These are phyloP conservation scores for Lasiodiplodia gonubiensis DNA, from an alignment of 2,329 filamentous ascomycete genomes.

Conservation along the genomic window DNA sequence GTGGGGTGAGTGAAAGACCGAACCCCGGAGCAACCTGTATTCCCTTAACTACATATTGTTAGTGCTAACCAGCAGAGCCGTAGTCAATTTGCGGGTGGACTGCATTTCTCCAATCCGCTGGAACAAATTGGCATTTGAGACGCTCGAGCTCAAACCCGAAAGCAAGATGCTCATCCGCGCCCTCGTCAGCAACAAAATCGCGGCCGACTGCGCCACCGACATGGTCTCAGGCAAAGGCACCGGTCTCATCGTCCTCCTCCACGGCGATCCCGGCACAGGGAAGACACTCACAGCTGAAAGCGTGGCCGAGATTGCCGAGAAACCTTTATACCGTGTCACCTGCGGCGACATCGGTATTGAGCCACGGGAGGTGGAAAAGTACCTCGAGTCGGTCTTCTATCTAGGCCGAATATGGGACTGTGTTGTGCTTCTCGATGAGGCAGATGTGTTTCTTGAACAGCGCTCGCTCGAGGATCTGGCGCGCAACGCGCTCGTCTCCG, in stretches of 20 bases:
- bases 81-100: no score
- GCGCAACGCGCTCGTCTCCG: neutral
- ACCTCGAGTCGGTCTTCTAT: neutral
- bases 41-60: no score
- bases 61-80: no score
- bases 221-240: constrained; percentile 39
- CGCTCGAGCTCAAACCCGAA: no score
- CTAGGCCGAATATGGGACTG: neutral
- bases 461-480: neutral
- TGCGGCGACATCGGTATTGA: constrained; percentile 15
- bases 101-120: no score
- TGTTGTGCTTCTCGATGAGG: constrained; percentile 19
- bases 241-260: constrained; percentile 36
- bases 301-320: constrained; percentile 38
- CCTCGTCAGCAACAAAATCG: no score
- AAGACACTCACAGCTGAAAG: constrained; percentile 41
- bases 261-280: constrained; percentile 27
- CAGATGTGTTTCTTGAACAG: constrained; percentile 21
- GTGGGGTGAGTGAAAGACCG: no score
- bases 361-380: neutral
- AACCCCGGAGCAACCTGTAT: no score
- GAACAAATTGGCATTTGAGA: no score
- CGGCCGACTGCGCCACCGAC: neutral
- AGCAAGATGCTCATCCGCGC: no score
- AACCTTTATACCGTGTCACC: constrained; percentile 38